Conservation (phyloP, 805 yeast species). For the Ogataea methylovora region DNA sequence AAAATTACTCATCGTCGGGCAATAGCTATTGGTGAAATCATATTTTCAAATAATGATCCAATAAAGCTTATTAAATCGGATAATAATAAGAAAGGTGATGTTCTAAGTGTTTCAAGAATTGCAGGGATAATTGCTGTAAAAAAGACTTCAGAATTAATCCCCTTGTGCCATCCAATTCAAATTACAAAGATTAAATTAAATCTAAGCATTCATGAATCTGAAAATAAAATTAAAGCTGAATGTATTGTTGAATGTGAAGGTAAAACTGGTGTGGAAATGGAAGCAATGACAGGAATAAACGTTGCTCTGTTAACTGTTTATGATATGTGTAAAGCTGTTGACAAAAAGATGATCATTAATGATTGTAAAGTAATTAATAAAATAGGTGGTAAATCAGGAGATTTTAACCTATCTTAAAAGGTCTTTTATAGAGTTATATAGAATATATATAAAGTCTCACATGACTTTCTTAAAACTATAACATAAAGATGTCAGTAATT, state of each 20-base stretch:
- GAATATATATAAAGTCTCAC: no score
- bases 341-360: slow-evolving; percentile 34
- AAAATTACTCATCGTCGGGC: slow-evolving; percentile 33
- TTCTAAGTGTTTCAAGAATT: slow-evolving; percentile 37
- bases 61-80: slow-evolving; percentile 26
- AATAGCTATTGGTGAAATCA: slow-evolving; percentile 33
- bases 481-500: no score
- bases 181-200: slow-evolving; percentile 33
- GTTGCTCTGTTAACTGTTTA: slow-evolving; percentile 40
- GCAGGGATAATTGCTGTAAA: slow-evolving; percentile 49
- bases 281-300: slow-evolving; percentile 40
- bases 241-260: slow-evolving; percentile 40
- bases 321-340: slow-evolving; percentile 56
- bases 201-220: slow-evolving; percentile 15
- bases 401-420: slow-evolving; percentile 5
- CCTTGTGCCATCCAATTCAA: slow-evolving; percentile 42
- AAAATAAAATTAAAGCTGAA: slow-evolving; percentile 20
- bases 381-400: slow-evolving; percentile 34
- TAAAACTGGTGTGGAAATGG: slow-evolving; percentile 54
- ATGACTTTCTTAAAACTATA: no score
- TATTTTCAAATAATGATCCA: slow-evolving; percentile 28
- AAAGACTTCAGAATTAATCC: slow-evolving; percentile 37
- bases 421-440: no score
- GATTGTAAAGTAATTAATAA: slow-evolving; percentile 32
- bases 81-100: slow-evolving; percentile 44